Evolutionary conservation across 345 rosid genomes (phyloP).

Genomic region (Crucihimalaya himalaica): DNA sequence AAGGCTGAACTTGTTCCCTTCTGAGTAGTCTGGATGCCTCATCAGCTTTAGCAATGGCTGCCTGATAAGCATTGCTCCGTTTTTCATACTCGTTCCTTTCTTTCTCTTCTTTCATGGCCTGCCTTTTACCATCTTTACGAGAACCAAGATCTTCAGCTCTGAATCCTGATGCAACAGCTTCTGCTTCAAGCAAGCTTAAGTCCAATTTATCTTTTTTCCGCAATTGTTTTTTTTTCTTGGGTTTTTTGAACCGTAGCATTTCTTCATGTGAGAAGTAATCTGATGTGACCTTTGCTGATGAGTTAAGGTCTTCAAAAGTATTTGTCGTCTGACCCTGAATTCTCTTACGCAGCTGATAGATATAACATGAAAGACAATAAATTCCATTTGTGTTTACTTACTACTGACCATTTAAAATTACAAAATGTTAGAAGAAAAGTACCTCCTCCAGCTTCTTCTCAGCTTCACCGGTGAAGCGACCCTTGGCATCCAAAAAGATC

Average conservation of each 20-base stretch:
- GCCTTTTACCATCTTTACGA: slow-evolving; percentile 79
- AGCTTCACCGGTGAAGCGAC: slow-evolving; percentile 84
- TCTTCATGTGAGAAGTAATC: slow-evolving; percentile 91
- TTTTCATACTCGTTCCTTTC: slow-evolving; percentile 76
- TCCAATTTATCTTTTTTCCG: slow-evolving; percentile 89
- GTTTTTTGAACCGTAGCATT: slow-evolving; percentile 82
- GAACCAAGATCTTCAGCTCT: slow-evolving; percentile 93
- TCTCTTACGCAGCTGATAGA: slow-evolving; percentile 77
- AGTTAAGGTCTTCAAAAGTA: slow-evolving; percentile 68
- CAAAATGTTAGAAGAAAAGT: slow-evolving; percentile 19
- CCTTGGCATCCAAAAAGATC: slow-evolving; percentile 75
- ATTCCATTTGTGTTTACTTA: slow-evolving; percentile 23
- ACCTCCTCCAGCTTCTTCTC: slow-evolving; percentile 97
- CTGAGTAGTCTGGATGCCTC: slow-evolving; percentile 83
- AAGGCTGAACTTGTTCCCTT: slow-evolving; percentile 56
- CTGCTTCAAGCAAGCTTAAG: slow-evolving; percentile 86
- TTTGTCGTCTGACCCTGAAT: slow-evolving; percentile 61
- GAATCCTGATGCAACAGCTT: slow-evolving; percentile 80
- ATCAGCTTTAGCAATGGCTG: slow-evolving; percentile 82
- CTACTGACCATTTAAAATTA: slow-evolving; percentile 18
- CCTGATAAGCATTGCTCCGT: slow-evolving; percentile 71
- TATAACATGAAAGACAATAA: neutral
- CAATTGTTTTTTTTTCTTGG: slow-evolving; percentile 86
- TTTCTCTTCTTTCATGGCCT: slow-evolving; percentile 74
- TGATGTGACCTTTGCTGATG: slow-evolving; percentile 62